phyloP scores from a whole-genome alignment of 1,284 basidiomycete species.

The Cutaneotrichosporon mucoides region DNA sequence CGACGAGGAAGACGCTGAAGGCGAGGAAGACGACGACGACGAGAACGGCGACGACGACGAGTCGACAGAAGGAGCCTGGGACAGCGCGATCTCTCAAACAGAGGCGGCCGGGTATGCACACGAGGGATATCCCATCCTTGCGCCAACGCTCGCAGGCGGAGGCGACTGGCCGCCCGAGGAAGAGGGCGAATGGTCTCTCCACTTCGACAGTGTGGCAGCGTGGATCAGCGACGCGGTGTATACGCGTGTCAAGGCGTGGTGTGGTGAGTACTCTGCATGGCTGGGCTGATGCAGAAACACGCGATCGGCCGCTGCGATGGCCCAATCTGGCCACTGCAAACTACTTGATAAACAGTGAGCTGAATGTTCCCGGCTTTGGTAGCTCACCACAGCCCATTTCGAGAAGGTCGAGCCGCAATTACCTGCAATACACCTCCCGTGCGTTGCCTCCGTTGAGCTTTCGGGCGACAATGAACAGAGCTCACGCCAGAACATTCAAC shows the following conservation, averaged over 20 bases:
- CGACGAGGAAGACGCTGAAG: neutral
- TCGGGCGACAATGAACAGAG: neutral
- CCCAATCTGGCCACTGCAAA: neutral
- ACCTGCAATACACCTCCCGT: neutral
- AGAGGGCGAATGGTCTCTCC: neutral
- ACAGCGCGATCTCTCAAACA: neutral
- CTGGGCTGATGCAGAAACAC: neutral
- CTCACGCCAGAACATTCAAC: neutral
- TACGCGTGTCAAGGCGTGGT: neutral
- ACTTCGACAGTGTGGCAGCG: neutral
- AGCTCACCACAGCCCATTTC: neutral
- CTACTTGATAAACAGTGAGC: neutral
- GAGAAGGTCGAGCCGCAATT: neutral
- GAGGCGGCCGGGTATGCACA: neutral
- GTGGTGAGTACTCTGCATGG: neutral
- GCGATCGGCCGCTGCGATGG: neutral
- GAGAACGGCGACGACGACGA: neutral
- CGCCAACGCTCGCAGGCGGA: neutral
- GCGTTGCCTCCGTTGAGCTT: neutral
- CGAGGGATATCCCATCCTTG: neutral
- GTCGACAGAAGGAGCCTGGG: neutral
- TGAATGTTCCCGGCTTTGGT: neutral
- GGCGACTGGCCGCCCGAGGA: neutral
- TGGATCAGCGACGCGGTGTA: neutral
- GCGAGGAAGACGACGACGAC: neutral